Conservation (phyloP, 495 filamentous ascomycete genomes). For the Neurospora sp. region DNA sequence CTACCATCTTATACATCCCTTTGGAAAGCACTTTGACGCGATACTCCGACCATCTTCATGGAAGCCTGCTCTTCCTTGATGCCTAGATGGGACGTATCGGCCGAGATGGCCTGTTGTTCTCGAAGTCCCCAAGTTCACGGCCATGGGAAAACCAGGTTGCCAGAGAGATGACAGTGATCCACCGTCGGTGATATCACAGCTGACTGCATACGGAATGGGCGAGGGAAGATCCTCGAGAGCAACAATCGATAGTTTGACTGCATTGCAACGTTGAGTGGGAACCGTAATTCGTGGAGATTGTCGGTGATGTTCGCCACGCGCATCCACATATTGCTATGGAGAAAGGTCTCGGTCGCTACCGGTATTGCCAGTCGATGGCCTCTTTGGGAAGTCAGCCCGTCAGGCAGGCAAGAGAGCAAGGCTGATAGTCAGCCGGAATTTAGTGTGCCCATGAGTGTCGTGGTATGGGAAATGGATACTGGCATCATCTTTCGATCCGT, state of each 20-base stretch:
- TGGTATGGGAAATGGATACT: neutral
- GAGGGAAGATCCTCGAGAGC: neutral
- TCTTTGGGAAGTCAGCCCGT: neutral
- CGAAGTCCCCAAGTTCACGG: neutral
- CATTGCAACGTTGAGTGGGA: neutral
- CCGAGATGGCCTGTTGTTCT: neutral
- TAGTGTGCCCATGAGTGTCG: no score
- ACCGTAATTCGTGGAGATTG: neutral
- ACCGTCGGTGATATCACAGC: neutral
- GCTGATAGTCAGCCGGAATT: neutral
- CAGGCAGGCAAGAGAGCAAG: neutral
- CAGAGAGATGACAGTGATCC: neutral
- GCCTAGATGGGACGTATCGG: neutral
- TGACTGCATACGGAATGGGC: neutral
- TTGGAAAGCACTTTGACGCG: neutral
- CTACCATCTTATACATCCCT: neutral
- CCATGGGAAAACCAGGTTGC: neutral
- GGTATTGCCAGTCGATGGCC: neutral
- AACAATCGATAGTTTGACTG: neutral
- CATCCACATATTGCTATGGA: neutral
- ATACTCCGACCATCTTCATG: neutral
- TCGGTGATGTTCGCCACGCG: neutral
- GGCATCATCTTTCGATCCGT: neutral
- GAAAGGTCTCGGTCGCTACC: neutral
- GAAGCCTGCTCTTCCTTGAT: neutral